phyloP scores from a whole-genome alignment of 2,329 filamentous ascomycete genomes.

The Neocucurbitaria cava region DNA sequence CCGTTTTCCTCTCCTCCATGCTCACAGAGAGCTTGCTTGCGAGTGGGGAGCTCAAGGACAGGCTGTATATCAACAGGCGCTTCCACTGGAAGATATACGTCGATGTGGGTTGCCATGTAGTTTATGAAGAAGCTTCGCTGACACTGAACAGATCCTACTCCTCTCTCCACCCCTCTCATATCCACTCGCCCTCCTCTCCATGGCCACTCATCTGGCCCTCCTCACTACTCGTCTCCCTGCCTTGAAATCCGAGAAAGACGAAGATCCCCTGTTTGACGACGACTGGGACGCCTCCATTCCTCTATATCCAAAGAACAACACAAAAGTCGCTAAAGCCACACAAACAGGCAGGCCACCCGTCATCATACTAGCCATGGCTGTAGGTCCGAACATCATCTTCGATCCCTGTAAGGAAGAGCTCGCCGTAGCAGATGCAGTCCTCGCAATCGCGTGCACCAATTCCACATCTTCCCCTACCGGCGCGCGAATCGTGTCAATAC shows the following conservation, averaged over 20 bases:
- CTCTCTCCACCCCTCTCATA: slow-evolving; percentile 94
- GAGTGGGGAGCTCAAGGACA: slow-evolving; percentile 69
- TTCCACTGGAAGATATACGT: slow-evolving; percentile 98
- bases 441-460: slow-evolving; percentile 79
- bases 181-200: slow-evolving; percentile 87
- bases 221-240: slow-evolving; percentile 84
- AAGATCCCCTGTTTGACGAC: slow-evolving; percentile 97
- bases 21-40: slow-evolving; percentile 83
- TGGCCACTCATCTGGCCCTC: slow-evolving; percentile 92
- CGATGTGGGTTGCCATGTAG: slow-evolving; percentile 69
- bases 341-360: slow-evolving; percentile 72
- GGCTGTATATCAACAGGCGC: slow-evolving; percentile 83
- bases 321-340: slow-evolving; percentile 33
- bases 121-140: slow-evolving; percentile 1
- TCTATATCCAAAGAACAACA: slow-evolving; percentile 68
- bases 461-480: slow-evolving; percentile 25
- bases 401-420: slow-evolving; percentile 92
- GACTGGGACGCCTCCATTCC: slow-evolving; percentile 88
- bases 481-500: slow-evolving; percentile 52
- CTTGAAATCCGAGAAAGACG: slow-evolving; percentile 86
- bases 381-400: slow-evolving; percentile 89
- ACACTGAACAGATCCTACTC: slow-evolving; percentile 73
- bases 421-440: slow-evolving; percentile 85
- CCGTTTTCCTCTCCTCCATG: slow-evolving; percentile 87
- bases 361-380: slow-evolving; percentile 86